phyloP scores from a whole-genome alignment of 2,329 filamentous ascomycete genomes.

The Stagonosporopsis tanaceti region DNA sequence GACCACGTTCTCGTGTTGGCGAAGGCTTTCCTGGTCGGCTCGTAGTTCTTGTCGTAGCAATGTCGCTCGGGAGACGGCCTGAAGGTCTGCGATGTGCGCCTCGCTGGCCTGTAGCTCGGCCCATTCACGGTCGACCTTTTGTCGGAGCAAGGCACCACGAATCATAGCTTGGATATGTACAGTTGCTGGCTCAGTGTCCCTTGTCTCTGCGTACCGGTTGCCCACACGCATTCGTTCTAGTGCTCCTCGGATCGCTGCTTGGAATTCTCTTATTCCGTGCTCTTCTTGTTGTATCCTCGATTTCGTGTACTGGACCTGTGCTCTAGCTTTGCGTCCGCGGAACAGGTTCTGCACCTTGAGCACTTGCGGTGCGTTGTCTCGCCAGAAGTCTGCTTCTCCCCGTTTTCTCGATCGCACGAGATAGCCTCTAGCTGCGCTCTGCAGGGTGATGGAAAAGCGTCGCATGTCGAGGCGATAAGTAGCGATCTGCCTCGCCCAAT shows the following conservation, averaged over 20 bases:
- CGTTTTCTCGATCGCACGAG: slow-evolving; percentile 71
- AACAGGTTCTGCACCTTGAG: slow-evolving; percentile 83
- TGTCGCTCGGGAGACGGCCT: slow-evolving; percentile 54
- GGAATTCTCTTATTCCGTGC: slow-evolving; percentile 59
- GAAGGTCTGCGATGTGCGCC: slow-evolving; percentile 53
- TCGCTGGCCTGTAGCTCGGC: slow-evolving; percentile 56
- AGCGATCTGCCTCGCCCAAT: slow-evolving; percentile 83
- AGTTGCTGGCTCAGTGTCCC: slow-evolving; percentile 68
- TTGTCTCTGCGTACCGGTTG: slow-evolving; percentile 67
- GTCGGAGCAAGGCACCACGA: slow-evolving; percentile 71
- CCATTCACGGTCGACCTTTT: slow-evolving; percentile 57
- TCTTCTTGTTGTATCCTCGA: slow-evolving; percentile 56
- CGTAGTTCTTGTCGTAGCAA: slow-evolving; percentile 50
- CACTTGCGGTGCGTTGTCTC: slow-evolving; percentile 74
- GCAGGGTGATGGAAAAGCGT: slow-evolving; percentile 78
- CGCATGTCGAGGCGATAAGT: slow-evolving; percentile 85
- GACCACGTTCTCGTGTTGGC: slow-evolving; percentile 51
- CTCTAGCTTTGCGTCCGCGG: slow-evolving; percentile 67
- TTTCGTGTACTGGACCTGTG: slow-evolving; percentile 57
- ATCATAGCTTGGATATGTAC: slow-evolving; percentile 63
- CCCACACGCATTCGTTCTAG: slow-evolving; percentile 53
- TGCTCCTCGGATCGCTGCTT: slow-evolving; percentile 64
- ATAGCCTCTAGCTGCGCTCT: slow-evolving; percentile 80
- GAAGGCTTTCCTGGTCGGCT: slow-evolving; percentile 45
- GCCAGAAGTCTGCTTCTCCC: slow-evolving; percentile 72